A percentile compares a stretch with the other conserved stretches of the same genome.
These are phyloP conservation scores for Rhynchospora tenuis DNA, from an alignment of 176 grass and related monocot species.

Conservation along the genomic window DNA sequence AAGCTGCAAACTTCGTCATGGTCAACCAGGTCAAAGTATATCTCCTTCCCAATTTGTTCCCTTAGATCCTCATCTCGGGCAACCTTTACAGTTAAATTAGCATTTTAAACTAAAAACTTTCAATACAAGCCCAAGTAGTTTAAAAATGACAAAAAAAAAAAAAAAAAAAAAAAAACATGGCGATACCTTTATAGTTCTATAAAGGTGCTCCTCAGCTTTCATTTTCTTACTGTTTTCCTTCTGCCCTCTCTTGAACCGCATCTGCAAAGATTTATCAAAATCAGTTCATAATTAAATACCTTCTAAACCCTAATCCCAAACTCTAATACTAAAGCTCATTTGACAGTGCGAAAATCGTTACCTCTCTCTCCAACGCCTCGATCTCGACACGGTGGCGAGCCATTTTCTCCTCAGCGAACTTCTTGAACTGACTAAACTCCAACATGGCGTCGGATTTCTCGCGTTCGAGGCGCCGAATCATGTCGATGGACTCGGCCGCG, in stretches of 20 bases:
- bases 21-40: constrained; percentile 89
- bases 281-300: constrained; percentile 11
- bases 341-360: constrained; percentile 10
- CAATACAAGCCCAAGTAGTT: not conserved
- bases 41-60: constrained; percentile 71
- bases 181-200: constrained; percentile 82
- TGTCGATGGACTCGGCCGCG: constrained; percentile 53
- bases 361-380: constrained; percentile 32
- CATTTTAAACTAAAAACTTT: not conserved
- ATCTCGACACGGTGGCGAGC: constrained; percentile 39
- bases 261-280: constrained; percentile 40
- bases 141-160: constrained; percentile 10
- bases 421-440: constrained; percentile 59
- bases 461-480: constrained; percentile 67
- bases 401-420: constrained; percentile 60
- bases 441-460: constrained; percentile 72
- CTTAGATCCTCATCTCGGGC: constrained; percentile 70
- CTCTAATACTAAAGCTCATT: constrained; percentile 12
- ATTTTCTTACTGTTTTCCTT: constrained; percentile 91
- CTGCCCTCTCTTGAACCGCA: constrained; percentile 85
- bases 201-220: constrained; percentile 89
- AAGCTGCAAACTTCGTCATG: constrained; percentile 89
- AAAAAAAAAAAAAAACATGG: too few species aligned
- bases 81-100: constrained; percentile 38
- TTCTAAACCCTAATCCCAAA: not conserved